These are phyloP conservation scores for Ophioceras dolichostomum DNA, from an alignment of 2,329 filamentous ascomycete genomes.

Conservation along the genomic window DNA sequence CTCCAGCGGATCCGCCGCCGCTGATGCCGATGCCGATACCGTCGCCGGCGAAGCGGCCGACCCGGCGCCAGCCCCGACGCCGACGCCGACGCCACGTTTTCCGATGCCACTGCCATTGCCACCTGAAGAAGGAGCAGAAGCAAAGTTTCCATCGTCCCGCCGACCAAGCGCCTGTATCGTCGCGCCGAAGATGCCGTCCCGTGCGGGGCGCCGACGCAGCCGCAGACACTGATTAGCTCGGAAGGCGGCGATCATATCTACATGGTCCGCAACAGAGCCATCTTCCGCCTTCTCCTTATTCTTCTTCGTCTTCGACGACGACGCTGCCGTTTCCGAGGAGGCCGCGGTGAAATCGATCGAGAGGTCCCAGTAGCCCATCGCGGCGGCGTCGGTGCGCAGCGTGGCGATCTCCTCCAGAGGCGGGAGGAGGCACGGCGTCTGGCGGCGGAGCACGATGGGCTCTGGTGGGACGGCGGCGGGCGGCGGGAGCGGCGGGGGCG, in stretches of 20 bases:
- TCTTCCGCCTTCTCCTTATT: background rate
- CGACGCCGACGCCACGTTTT: background rate
- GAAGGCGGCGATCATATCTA: constrained; percentile 52
- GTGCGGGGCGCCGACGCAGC: constrained; percentile 57
- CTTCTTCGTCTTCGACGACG: too few relatives aligned
- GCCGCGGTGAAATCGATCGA: constrained; percentile 53
- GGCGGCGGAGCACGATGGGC: constrained; percentile 22
- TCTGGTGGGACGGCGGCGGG: background rate
- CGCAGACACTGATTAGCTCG: constrained; percentile 58
- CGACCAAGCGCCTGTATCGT: constrained; percentile 61
- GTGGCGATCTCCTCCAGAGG: constrained; percentile 50
- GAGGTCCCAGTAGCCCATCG: constrained; percentile 67
- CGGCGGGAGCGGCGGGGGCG: background rate
- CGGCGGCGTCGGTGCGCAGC: constrained; percentile 47
- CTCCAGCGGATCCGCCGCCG: constrained; percentile 41
- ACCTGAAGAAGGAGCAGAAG: too few relatives aligned
- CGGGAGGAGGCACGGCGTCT: constrained; percentile 49
- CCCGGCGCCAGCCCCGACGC: background rate
- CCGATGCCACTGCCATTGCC: constrained; percentile 12
- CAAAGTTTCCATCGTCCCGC: background rate
- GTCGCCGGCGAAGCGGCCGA: background rate
- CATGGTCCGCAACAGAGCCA: constrained; percentile 34
- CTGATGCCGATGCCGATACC: background rate
- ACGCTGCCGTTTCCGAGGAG: too few relatives aligned
- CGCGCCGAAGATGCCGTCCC: constrained; percentile 58